Evolutionary conservation across 2,329 filamentous ascomycete genomes (phyloP).

Genomic region (Alternaria sp.): DNA sequence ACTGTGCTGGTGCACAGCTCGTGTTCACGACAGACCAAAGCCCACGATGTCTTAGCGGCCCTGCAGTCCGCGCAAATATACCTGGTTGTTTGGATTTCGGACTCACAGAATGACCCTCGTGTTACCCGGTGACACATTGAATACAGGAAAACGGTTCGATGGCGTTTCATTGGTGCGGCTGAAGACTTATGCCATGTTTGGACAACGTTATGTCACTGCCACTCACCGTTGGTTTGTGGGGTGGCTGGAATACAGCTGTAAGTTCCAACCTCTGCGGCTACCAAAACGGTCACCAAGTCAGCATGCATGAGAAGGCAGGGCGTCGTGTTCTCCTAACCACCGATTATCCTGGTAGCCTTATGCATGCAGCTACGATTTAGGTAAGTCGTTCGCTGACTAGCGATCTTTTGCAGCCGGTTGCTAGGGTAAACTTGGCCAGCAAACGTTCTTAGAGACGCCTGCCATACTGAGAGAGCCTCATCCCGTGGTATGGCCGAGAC

Average conservation of each 20-base stretch:
- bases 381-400: slow-evolving; percentile 13
- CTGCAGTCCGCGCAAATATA: not conserved
- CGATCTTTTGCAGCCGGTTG: slow-evolving; percentile 14
- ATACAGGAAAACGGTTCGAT: not conserved
- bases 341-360: slow-evolving; percentile 20
- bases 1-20: not conserved
- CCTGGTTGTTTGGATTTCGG: not conserved
- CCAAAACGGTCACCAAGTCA: slow-evolving; percentile 5
- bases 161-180: not conserved
- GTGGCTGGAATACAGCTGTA: slow-evolving; percentile 11
- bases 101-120: not conserved
- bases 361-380: slow-evolving; percentile 16
- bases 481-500: slow-evolving; percentile 21
- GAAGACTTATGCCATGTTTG: not conserved
- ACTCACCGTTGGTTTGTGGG: not conserved
- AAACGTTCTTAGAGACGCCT: slow-evolving; percentile 15
- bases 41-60: not conserved
- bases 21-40: not conserved
- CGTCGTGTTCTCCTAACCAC: slow-evolving; percentile 7
- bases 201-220: not conserved
- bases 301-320: slow-evolving; percentile 11
- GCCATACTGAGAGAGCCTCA: slow-evolving; percentile 19
- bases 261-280: not conserved
- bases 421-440: slow-evolving; percentile 22
- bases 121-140: not conserved